phyloP scores from a whole-genome alignment of 129 eudicot genomes.

The Flaveria sonorensis region DNA sequence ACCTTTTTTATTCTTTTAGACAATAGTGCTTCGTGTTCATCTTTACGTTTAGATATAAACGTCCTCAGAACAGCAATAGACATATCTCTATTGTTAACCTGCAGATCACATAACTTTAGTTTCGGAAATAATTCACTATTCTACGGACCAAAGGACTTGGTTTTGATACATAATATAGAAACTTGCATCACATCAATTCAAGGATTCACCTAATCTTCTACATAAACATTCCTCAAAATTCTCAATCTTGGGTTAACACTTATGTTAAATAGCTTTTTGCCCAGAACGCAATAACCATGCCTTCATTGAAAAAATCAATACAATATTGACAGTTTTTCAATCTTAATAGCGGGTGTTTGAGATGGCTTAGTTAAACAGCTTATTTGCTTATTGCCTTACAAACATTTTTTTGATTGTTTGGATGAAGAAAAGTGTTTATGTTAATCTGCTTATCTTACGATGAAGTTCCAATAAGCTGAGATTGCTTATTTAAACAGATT shows the following conservation, averaged over 20 bases:
- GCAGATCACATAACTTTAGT: conserved; percentile 11
- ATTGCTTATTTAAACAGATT: too few relatives aligned
- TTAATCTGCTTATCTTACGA: not conserved
- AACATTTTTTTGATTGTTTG: not conserved
- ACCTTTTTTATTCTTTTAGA: conserved; percentile 53
- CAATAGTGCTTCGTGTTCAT: conserved; percentile 68
- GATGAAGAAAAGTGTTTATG: not conserved
- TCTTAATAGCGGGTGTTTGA: not conserved
- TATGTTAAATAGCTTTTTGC: not conserved
- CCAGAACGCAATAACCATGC: not conserved
- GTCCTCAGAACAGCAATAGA: conserved; percentile 95
- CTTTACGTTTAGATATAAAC: conserved; percentile 72
- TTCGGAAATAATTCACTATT: not conserved
- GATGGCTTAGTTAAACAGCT: not conserved
- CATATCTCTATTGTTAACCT: conserved; percentile 97
- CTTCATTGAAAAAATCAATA: conserved; percentile 8
- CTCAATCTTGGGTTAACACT: conserved; percentile 7
- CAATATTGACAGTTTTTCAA: not conserved
- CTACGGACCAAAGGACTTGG: not conserved
- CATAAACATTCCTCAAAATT: not conserved
- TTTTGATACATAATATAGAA: not conserved
- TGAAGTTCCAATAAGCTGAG: too few relatives aligned
- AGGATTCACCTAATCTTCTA: conserved; percentile 6
- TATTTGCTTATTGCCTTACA: not conserved
- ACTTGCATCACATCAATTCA: not conserved